Evolutionary conservation across 345 rosid genomes (phyloP).

Genomic region (Sisymbrium altissimum): DNA sequence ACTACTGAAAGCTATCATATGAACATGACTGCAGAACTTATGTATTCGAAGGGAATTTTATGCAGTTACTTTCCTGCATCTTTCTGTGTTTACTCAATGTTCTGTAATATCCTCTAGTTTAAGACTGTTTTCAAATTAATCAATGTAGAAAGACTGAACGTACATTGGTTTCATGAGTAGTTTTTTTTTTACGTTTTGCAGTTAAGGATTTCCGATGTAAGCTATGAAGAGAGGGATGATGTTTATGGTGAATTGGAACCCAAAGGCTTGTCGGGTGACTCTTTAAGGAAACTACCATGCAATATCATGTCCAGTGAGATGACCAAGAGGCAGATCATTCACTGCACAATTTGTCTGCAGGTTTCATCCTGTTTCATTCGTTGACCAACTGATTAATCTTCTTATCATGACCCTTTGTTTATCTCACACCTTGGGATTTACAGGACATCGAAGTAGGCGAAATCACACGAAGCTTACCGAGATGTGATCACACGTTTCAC

Average conservation of each 20-base stretch:
- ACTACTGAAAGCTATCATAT: neutral
- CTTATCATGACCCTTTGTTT: neutral
- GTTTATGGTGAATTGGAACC: slow-evolving; percentile 38
- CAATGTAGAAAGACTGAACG: neutral
- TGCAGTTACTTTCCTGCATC: neutral
- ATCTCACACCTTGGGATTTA: slow-evolving; percentile 3
- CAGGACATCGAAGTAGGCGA: slow-evolving; percentile 68
- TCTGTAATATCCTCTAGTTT: neutral
- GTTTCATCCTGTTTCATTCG: slow-evolving; percentile 25
- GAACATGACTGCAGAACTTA: neutral
- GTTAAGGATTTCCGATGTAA: slow-evolving; percentile 46
- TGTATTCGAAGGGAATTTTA: neutral
- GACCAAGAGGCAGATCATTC: slow-evolving; percentile 40
- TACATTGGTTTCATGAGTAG: neutral
- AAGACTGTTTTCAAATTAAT: neutral
- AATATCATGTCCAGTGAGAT: slow-evolving; percentile 52
- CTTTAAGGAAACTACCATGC: slow-evolving; percentile 62
- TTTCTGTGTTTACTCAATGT: neutral
- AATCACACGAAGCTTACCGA: slow-evolving; percentile 62
- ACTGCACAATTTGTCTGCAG: slow-evolving; percentile 80
- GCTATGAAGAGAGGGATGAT: slow-evolving; percentile 44
- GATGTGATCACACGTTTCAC: slow-evolving; percentile 69
- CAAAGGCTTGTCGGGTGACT: slow-evolving; percentile 60
- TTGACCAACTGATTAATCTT: neutral
- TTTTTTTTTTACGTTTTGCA: slow-evolving; percentile 24